A percentile compares a stretch with the other conserved stretches of the same genome.
These are phyloP conservation scores for Rhododendron ferrugineum DNA, from an alignment of 148 eudicot genomes.

Conservation along the genomic window DNA sequence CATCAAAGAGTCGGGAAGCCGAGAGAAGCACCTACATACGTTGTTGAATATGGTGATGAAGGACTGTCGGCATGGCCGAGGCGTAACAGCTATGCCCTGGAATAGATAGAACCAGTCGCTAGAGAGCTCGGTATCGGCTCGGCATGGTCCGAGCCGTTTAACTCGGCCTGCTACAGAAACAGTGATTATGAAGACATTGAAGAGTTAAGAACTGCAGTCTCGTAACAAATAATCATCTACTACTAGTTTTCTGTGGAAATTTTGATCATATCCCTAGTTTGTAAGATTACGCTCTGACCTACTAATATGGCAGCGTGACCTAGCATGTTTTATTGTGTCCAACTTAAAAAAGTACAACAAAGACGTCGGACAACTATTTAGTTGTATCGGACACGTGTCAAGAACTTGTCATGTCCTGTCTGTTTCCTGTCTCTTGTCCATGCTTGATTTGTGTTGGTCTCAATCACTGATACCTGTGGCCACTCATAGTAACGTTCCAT, in stretches of 20 bases:
- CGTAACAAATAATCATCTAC: background rate
- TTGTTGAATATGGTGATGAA: too few relatives aligned
- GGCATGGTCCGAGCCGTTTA: too few relatives aligned
- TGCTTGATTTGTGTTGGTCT: background rate
- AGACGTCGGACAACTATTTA: background rate
- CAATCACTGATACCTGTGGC: background rate
- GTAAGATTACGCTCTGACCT: background rate
- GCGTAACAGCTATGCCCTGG: too few relatives aligned
- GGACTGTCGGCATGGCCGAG: too few relatives aligned
- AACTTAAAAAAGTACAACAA: background rate
- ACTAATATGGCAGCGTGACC: background rate
- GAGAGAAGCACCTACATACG: too few relatives aligned
- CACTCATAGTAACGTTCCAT: slow-evolving; percentile 7
- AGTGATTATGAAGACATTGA: background rate
- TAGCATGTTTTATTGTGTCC: background rate
- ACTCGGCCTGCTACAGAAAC: too few relatives aligned
- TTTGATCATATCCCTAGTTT: background rate
- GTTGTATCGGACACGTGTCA: background rate
- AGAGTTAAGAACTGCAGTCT: background rate
- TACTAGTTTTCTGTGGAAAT: background rate
- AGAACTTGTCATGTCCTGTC: background rate
- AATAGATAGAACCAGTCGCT: too few relatives aligned
- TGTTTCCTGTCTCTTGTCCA: background rate
- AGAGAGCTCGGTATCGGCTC: too few relatives aligned
- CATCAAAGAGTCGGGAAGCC: too few relatives aligned